Percentiles rank a stretch among this genome's conserved stretches.
These are phyloP conservation scores for Candida easanensis DNA, from an alignment of 805 yeast genomes.

Conservation along the genomic window DNA sequence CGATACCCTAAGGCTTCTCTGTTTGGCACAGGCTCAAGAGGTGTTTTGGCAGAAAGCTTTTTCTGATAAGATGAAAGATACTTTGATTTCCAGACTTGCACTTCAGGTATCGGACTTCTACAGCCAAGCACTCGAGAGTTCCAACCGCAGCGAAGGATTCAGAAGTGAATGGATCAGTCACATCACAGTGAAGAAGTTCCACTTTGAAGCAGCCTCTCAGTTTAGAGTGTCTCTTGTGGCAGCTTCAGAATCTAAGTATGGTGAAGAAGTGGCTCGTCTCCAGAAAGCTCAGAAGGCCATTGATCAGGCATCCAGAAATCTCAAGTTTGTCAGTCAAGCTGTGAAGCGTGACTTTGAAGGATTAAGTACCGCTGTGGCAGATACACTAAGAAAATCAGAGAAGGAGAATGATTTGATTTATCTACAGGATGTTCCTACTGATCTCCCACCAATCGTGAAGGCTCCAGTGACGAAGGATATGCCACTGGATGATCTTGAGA, in stretches of 20 bases:
- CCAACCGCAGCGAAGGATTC: conserved; percentile 47
- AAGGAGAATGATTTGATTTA: conserved; percentile 82
- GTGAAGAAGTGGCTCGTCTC: conserved; percentile 67
- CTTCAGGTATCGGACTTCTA: conserved; percentile 61
- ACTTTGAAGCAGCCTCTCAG: conserved; percentile 70
- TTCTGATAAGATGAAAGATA: conserved; percentile 47
- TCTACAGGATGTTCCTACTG: conserved; percentile 58
- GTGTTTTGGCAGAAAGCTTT: conserved; percentile 76
- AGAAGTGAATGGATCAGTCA: conserved; percentile 65
- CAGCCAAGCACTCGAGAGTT: conserved; percentile 38
- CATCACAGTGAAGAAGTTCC: conserved; percentile 53
- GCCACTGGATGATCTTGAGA: conserved; percentile 35
- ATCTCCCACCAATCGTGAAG: conserved; percentile 41
- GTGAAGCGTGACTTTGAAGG: conserved; percentile 54
- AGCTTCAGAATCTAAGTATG: conserved; percentile 53
- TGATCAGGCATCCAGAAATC: conserved; percentile 34
- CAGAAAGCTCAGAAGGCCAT: conserved; percentile 40
- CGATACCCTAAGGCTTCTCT: conserved; percentile 46
- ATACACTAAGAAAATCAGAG: conserved; percentile 52
- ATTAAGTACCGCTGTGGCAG: conserved; percentile 42
- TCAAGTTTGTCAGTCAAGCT: conserved; percentile 39
- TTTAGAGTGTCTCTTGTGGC: conserved; percentile 55
- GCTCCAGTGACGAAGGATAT: conserved; percentile 56
- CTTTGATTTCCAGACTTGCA: conserved; percentile 62
- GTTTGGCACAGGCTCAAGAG: conserved; percentile 87